phyloP scores from a whole-genome alignment of 495 filamentous ascomycete genomes.

The Antarctomyces pellizariae region DNA sequence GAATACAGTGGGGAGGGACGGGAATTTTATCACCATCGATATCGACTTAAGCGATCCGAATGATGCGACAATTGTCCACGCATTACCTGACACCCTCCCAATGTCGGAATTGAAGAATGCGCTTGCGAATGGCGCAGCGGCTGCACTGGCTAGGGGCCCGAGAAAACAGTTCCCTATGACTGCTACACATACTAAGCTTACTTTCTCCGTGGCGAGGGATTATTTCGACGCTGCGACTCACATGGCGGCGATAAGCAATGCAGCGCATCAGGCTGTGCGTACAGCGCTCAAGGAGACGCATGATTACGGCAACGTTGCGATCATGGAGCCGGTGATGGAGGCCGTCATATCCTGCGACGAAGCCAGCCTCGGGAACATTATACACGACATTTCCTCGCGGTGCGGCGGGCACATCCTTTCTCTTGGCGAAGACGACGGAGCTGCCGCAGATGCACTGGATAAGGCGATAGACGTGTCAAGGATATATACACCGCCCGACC shows the following conservation, averaged over 20 bases:
- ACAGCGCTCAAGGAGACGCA: constrained; percentile 35
- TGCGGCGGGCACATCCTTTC: constrained; percentile 72
- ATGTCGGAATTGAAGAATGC: constrained; percentile 33
- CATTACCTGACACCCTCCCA: constrained; percentile 34
- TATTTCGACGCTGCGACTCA: constrained; percentile 43
- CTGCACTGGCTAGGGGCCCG: constrained; percentile 69
- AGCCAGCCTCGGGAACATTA: constrained; percentile 55
- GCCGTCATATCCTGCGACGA: constrained; percentile 71
- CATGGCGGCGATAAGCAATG: constrained; percentile 51
- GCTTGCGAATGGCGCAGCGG: constrained; percentile 54
- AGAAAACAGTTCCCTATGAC: constrained; percentile 54
- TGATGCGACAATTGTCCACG: constrained; percentile 11
- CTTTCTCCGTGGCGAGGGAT: constrained; percentile 38
- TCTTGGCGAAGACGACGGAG: constrained; percentile 34
- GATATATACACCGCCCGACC: constrained; percentile 70
- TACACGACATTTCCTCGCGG: constrained; percentile 64
- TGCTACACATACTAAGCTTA: constrained; percentile 39
- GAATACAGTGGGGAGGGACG: constrained; percentile 19
- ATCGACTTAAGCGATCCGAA: constrained; percentile 17
- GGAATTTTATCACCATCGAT: constrained; percentile 36
- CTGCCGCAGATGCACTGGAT: constrained; percentile 10
- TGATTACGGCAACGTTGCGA: constrained; percentile 22
- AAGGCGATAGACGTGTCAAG: constrained; percentile 35
- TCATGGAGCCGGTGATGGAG: constrained; percentile 88
- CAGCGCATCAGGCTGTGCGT: constrained; percentile 47